Evolutionary conservation across 345 rosid genomes (phyloP).

Genomic region (Clausena lansium): DNA sequence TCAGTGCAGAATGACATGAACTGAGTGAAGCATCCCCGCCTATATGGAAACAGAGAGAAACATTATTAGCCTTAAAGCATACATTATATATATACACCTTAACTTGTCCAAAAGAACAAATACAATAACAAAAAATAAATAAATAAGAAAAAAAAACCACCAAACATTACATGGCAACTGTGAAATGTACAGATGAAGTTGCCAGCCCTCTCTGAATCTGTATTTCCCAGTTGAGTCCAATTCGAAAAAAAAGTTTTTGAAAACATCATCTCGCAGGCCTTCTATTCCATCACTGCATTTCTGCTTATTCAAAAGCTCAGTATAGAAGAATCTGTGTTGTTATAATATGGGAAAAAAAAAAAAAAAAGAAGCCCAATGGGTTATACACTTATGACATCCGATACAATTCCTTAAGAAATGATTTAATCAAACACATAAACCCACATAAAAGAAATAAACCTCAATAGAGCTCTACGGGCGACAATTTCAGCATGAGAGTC

Average conservation of each 20-base stretch:
- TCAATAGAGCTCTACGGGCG: constrained; percentile 76
- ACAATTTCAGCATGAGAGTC: constrained; percentile 91
- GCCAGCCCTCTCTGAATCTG: constrained; percentile 57
- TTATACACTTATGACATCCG: not conserved
- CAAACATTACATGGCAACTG: constrained; percentile 82
- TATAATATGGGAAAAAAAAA: not conserved
- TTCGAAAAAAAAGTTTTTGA: constrained; percentile 34
- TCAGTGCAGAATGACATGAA: constrained; percentile 30
- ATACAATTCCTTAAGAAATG: not conserved
- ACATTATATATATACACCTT: not conserved
- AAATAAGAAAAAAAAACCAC: constrained; percentile 1
- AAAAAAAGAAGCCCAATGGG: not conserved
- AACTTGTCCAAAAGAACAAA: not conserved
- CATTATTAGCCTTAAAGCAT: not conserved
- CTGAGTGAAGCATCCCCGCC: constrained; percentile 69
- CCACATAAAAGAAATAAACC: constrained; percentile 30
- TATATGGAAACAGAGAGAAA: constrained; percentile 21
- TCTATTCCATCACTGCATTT: constrained; percentile 15
- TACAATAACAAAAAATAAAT: not conserved
- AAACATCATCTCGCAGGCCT: constrained; percentile 24
- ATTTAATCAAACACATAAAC: not conserved
- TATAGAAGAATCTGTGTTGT: constrained; percentile 58
- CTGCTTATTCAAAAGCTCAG: constrained; percentile 7
- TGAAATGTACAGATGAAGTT: constrained; percentile 77
- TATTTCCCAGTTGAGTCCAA: constrained; percentile 36